These are phyloP conservation scores for Meredithiella fracta DNA, from an alignment of 2,329 filamentous ascomycete genomes.

Conservation along the genomic window DNA sequence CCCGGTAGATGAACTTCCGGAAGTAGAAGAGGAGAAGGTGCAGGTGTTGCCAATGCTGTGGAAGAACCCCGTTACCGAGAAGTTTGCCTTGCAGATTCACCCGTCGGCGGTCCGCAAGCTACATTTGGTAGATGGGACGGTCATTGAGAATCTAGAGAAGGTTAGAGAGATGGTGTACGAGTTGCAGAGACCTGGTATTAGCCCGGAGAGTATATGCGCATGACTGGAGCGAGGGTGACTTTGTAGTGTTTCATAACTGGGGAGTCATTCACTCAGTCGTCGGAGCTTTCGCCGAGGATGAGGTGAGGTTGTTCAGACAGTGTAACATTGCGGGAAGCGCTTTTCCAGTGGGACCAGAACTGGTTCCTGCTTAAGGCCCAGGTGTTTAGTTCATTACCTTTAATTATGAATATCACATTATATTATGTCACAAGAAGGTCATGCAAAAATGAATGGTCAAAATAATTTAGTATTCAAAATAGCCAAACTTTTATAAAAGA, in stretches of 20 bases:
- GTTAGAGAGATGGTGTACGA: slow-evolving; percentile 53
- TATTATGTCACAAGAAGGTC: too few species aligned
- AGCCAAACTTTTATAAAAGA: neutral
- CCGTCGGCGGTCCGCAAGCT: slow-evolving; percentile 55
- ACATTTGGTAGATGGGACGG: slow-evolving; percentile 46
- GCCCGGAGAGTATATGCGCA: slow-evolving; percentile 54
- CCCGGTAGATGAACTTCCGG: slow-evolving; percentile 40
- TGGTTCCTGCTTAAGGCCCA: neutral
- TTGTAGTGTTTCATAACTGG: slow-evolving; percentile 65
- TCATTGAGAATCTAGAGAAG: slow-evolving; percentile 49
- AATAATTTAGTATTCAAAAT: neutral
- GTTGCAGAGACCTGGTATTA: slow-evolving; percentile 56
- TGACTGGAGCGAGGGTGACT: slow-evolving; percentile 61
- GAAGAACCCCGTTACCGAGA: slow-evolving; percentile 56
- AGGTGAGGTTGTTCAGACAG: slow-evolving; percentile 59
- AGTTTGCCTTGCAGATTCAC: slow-evolving; percentile 56
- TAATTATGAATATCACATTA: neutral
- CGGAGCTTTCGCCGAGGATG: slow-evolving; percentile 55
- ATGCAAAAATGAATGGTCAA: too few species aligned
- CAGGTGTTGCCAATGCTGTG: slow-evolving; percentile 62
- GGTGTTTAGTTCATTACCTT: neutral
- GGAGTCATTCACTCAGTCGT: slow-evolving; percentile 61
- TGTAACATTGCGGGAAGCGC: slow-evolving; percentile 59
- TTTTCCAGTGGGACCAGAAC: slow-evolving; percentile 33
- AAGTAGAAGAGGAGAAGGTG: slow-evolving; percentile 48